Base-by-base conservation (phyloP, 495 filamentous ascomycete genomes). In the Penicillium malachiteum region DNA sequence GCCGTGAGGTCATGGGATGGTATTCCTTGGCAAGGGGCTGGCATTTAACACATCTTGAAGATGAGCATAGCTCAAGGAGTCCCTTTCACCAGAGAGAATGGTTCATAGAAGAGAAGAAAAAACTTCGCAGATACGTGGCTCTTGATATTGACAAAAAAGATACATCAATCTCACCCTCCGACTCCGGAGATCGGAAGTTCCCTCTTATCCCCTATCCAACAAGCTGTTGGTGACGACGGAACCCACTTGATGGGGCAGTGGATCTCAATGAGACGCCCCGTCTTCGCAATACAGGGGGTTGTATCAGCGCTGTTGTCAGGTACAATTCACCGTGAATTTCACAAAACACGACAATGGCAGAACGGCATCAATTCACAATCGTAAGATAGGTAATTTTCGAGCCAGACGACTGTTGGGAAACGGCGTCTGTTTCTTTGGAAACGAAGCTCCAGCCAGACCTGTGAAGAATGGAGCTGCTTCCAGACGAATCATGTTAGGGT, bases 1-100 rank as follows among this genome's bases (percentile, higher is more conserved):
- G 57, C 57, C 50, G 60, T 61, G 62, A 64, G 55, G 62, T 64
- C 62, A 64, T 64, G 58, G 50, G 17, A 44, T 45, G 51, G 42
- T n/a, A 50, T 48, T 37, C 39, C 51, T 57, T 50, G 52, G 52
- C 44, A 49, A 40, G 44, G 41, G 39, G 56, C 53, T 63, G 52
- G 52, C 46, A 49, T 8, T 35, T 49, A 31, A 35, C 14, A 34
- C 45, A 34, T 34, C 32, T 7, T 35, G 13, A 48, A 37, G 34
- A 37, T 37, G 21, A 1, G 7, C 2, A 37, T 37, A 37, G 34
- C 34, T 26, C 2, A 26, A 26, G 21, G 21, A 26, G 21, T 26
- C 21, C 2, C 4, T 4, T 26, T 26, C 21, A 26, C 21, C 4
- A 26, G 2, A 26, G 21, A 26, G 21, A 26, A n/a, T n/a, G n/a